Base-by-base conservation (phyloP, 2,329 filamentous ascomycete species). In the Ophiostoma pallidulum region DNA sequence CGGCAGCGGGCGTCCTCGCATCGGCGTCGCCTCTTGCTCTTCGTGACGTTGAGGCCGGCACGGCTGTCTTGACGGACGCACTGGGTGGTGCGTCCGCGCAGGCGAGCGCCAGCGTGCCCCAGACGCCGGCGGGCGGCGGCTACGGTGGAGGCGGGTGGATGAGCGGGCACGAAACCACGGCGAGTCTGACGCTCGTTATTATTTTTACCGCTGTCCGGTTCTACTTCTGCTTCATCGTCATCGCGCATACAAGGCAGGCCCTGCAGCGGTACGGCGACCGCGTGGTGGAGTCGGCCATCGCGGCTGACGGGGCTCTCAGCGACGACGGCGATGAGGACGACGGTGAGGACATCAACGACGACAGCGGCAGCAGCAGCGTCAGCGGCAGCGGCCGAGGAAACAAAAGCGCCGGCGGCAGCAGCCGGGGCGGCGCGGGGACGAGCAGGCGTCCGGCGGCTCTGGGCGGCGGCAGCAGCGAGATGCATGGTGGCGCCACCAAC, bases 181-280 rank as follows among this genome's bases (percentile, higher is more conserved):
- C 86, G 52, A 91, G 85, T 65, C 84, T 96, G 63, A 70, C 82
- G 10, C 73, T 94, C 46, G 86, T 95, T 51, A 74, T 77, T 28
- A 65, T 75, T 2, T 75, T 95, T 53, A 94, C 84, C 66, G 70
- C 83, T 12, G 71, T 94, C 35, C 77, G 90, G 26, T 64, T 89
- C 26, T 96, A 96, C 68, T 90, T 94, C 58, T 79, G 85, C 56
- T 70, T 95, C 32, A 75, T 96, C 46, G 80, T 94, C 62, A 80
- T 94, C 66, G 80, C 86, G 7, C 92, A 86, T 63, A 87, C 90
- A 4, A 78, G 87, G 53, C 78, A 82, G 60, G 82, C 86, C 13
- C 67, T 96, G 42, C 77, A 85, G 50, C 80, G 82, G 56, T 79
- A 86, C 61, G 73, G 84, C 42, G 74, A 77, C 45, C 33, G 41